A percentile compares a stretch with the other conserved stretches of the same genome.
These are phyloP conservation scores for Ophiocordyceps camponoti-rufipedis DNA, from an alignment of 2,329 filamentous ascomycete species.

Conservation along the genomic window DNA sequence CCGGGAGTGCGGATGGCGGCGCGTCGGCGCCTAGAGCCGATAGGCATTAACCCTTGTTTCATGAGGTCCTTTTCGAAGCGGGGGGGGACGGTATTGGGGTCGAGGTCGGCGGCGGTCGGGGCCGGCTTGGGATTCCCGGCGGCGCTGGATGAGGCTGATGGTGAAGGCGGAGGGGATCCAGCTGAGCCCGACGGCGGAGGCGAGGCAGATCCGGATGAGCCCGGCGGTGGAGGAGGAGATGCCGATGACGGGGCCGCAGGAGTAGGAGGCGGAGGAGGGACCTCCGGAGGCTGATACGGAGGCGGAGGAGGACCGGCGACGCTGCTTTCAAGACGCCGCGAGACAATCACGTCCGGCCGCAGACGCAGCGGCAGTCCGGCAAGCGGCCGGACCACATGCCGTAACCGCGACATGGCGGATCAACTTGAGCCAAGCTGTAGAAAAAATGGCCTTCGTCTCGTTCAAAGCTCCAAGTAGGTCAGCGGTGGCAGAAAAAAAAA, in stretches of 20 bases:
- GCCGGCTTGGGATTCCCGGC: not conserved
- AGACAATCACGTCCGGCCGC: not conserved
- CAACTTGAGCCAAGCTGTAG: not conserved
- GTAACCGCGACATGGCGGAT: conserved; percentile 36
- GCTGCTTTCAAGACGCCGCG: conserved; percentile 1
- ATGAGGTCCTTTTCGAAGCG: conserved; percentile 45
- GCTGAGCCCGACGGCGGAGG: conserved; percentile 2
- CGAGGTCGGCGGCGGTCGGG: conserved; percentile 26
- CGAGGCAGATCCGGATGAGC: conserved; percentile 1
- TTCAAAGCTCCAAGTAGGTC: not conserved
- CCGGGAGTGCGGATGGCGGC: conserved; percentile 45
- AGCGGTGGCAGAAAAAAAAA: not conserved
- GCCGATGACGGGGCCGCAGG: not conserved
- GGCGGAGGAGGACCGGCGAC: conserved; percentile 1
- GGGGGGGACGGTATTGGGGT: conserved; percentile 51
- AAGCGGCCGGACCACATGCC: conserved; percentile 38
- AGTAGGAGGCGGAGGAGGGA: not conserved
- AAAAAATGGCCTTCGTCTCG: not conserved
- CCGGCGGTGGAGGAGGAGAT: not conserved
- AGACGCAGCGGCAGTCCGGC: conserved; percentile 21
- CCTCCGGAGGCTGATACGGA: not conserved
- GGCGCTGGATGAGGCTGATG: not conserved
- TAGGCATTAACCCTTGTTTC: conserved; percentile 47
- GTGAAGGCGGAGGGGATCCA: not conserved
- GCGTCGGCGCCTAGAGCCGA: conserved; percentile 74